These are phyloP conservation scores for Trichoderma sp. DNA, from an alignment of 2,329 filamentous ascomycete species.

Conservation along the genomic window DNA sequence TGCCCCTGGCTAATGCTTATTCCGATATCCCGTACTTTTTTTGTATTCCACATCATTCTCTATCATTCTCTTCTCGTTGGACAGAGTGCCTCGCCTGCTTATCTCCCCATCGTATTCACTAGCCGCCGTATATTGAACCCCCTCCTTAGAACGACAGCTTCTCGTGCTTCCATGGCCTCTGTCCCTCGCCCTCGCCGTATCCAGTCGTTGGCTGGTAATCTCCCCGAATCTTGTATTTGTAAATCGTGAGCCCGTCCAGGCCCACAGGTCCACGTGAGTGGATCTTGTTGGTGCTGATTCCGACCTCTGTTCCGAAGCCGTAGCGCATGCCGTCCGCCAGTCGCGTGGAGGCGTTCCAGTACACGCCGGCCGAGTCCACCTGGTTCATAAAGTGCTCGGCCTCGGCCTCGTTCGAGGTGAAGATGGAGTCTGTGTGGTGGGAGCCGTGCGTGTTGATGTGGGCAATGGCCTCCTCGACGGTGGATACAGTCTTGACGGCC, in stretches of 20 bases:
- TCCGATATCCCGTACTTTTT: background rate
- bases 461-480: conserved; percentile 69
- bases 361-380: conserved; percentile 88
- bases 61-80: background rate
- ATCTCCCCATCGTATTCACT: background rate
- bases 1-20: background rate
- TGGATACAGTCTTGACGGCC: conserved; percentile 76
- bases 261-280: conserved; percentile 92
- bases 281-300: conserved; percentile 98
- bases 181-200: conserved; percentile 67
- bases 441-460: conserved; percentile 95
- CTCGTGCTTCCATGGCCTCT: conserved; percentile 62
- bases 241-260: conserved; percentile 91
- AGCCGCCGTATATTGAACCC: background rate
- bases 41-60: background rate
- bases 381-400: conserved; percentile 83
- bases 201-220: conserved; percentile 77
- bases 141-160: conserved; percentile 44
- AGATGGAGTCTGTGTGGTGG: conserved; percentile 89
- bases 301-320: conserved; percentile 96
- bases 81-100: background rate
- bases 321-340: conserved; percentile 97
- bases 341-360: conserved; percentile 94
- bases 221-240: conserved; percentile 91
- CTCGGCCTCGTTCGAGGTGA: conserved; percentile 67